These are phyloP conservation scores for Paecilomyces variotii DNA, from an alignment of 2,329 filamentous ascomycete genomes.

Conservation along the genomic window DNA sequence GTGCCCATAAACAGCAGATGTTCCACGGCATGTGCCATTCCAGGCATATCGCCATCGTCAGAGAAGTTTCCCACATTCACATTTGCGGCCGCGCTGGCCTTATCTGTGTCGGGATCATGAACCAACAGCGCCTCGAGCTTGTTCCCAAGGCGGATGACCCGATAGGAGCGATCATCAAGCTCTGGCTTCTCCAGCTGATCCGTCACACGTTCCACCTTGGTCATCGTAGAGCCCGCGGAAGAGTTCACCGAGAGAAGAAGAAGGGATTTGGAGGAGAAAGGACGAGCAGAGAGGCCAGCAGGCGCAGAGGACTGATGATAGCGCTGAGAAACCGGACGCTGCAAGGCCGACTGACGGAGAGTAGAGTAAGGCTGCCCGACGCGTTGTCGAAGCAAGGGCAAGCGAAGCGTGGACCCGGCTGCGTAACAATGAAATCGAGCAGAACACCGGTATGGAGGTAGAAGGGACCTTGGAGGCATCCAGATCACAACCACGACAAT, in stretches of 20 bases:
- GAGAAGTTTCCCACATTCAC: constrained; percentile 96
- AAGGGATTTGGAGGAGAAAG: constrained; percentile 3
- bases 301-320: constrained; percentile 4
- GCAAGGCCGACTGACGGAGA: constrained; percentile 6
- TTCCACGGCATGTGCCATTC: constrained; percentile 93
- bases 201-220: constrained; percentile 44
- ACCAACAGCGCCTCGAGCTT: constrained; percentile 85
- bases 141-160: constrained; percentile 78
- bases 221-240: constrained; percentile 19
- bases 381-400: constrained; percentile 7
- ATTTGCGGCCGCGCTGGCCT: constrained; percentile 89
- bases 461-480: constrained; percentile 31
- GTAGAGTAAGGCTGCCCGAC: constrained; percentile 4
- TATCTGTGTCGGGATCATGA: constrained; percentile 91
- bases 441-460: constrained; percentile 15
- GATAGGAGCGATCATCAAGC: constrained; percentile 78
- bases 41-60: constrained; percentile 81
- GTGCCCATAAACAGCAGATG: constrained; percentile 98
- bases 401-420: constrained; percentile 8
- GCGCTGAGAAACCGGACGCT: constrained; percentile 8
- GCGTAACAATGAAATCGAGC: constrained; percentile 5
- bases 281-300: constrained; percentile 3
- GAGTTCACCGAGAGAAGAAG: constrained; percentile 9
- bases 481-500: constrained; percentile 7
- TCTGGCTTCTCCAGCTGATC: constrained; percentile 73